Evolutionary conservation across 2,329 filamentous ascomycete species (phyloP).

Genomic region (Aspergillus sp.): DNA sequence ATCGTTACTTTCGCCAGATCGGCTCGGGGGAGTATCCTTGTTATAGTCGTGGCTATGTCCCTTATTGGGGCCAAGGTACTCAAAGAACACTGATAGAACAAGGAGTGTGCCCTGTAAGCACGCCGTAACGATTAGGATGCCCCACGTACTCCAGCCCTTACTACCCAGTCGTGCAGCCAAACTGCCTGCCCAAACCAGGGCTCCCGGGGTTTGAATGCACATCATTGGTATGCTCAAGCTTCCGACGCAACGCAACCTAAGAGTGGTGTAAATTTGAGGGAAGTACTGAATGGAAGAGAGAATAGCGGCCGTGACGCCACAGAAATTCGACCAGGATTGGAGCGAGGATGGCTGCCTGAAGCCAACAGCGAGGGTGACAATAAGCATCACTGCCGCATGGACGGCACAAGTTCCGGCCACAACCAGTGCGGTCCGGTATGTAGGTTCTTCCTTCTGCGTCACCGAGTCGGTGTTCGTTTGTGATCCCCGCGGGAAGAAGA

Average conservation of each 20-base stretch:
- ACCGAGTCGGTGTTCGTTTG: slow-evolving; percentile 46
- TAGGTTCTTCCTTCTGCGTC: slow-evolving; percentile 54
- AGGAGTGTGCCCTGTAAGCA: slow-evolving; percentile 79
- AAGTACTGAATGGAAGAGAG: slow-evolving; percentile 89
- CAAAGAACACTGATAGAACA: slow-evolving; percentile 75
- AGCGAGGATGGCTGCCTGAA: slow-evolving; percentile 64
- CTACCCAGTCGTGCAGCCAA: slow-evolving; percentile 75
- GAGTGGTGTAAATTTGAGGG: slow-evolving; percentile 93
- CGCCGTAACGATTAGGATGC: slow-evolving; percentile 84
- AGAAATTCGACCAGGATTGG: slow-evolving; percentile 76
- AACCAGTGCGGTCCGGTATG: slow-evolving; percentile 74
- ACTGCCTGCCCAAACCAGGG: slow-evolving; percentile 84
- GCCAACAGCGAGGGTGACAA: slow-evolving; percentile 64
- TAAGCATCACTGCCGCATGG: slow-evolving; percentile 70
- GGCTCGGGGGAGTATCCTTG: slow-evolving; percentile 16
- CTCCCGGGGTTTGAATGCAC: slow-evolving; percentile 94
- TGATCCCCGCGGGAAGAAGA: slow-evolving; percentile 78
- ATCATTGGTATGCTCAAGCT: slow-evolving; percentile 97
- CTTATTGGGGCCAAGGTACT: slow-evolving; percentile 50
- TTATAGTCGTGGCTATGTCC: slow-evolving; percentile 24
- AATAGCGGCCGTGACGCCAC: slow-evolving; percentile 75
- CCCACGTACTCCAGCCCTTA: slow-evolving; percentile 93
- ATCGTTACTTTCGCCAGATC: slow-evolving; percentile 8
- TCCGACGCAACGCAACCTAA: slow-evolving; percentile 77
- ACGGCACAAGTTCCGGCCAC: slow-evolving; percentile 72